phyloP scores from a whole-genome alignment of 495 filamentous ascomycete genomes.

The Podospora australis region DNA sequence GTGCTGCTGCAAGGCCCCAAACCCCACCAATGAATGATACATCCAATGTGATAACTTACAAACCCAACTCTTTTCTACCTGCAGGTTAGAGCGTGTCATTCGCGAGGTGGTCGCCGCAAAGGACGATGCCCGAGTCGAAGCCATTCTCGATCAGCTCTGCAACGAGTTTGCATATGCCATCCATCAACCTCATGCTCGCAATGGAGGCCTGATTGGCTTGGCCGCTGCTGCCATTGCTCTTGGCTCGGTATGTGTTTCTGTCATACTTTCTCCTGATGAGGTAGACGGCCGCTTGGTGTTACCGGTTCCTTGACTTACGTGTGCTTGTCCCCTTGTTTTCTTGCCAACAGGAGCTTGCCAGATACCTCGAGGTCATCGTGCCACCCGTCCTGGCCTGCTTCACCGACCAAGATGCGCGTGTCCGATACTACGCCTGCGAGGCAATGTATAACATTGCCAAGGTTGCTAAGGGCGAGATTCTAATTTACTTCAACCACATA shows the following conservation, averaged over 20 bases:
- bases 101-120: slow-evolving; percentile 71
- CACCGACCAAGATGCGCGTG: slow-evolving; percentile 93
- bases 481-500: slow-evolving; percentile 95
- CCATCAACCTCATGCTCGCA: slow-evolving; percentile 93
- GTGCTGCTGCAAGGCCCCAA: neutral
- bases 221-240: slow-evolving; percentile 95
- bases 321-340: neutral
- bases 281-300: neutral
- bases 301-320: slow-evolving; percentile 5
- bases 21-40: neutral
- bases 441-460: slow-evolving; percentile 99
- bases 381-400: slow-evolving; percentile 98
- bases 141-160: slow-evolving; percentile 91
- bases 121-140: slow-evolving; percentile 70
- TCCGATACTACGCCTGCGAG: slow-evolving; percentile 98
- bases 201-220: slow-evolving; percentile 93
- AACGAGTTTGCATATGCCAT: slow-evolving; percentile 97
- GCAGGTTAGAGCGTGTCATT: slow-evolving; percentile 71
- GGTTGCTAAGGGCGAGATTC: slow-evolving; percentile 94
- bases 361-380: slow-evolving; percentile 86
- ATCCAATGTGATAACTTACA: neutral
- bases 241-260: slow-evolving; percentile 65
- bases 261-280: neutral
- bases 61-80: neutral
- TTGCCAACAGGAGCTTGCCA: slow-evolving; percentile 64